Conservation (phyloP, 805 yeast genomes). For the Scheffersomyces amazonensis region DNA sequence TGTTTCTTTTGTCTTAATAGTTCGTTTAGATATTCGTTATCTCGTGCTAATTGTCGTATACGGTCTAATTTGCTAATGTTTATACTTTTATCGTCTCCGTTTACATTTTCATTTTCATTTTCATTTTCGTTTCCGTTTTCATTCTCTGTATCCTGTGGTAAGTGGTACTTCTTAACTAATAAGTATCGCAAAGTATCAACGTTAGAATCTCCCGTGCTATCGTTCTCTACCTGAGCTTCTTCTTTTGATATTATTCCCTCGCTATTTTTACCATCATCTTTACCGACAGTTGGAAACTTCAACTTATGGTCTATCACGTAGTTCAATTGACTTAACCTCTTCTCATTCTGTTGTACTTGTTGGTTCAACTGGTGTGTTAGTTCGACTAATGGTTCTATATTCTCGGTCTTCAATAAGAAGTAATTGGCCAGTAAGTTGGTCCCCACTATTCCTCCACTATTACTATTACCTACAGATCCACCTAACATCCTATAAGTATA, state of each 20-base stretch:
- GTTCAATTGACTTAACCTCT: constrained; percentile 17
- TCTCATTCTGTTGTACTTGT: constrained; percentile 23
- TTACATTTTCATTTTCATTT: constrained; percentile 7
- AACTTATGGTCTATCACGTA: constrained; percentile 18
- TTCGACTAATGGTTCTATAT: constrained; percentile 25
- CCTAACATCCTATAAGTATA: no score
- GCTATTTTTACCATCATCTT: neutral
- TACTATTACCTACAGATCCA: no score
- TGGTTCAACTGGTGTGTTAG: constrained; percentile 18
- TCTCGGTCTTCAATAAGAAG: constrained; percentile 26
- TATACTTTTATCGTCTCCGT: neutral
- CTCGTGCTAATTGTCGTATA: constrained; percentile 22
- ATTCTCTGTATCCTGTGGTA: constrained; percentile 13
- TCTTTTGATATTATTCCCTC: neutral
- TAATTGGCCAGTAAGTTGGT: constrained; percentile 2
- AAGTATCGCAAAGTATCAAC: constrained; percentile 14
- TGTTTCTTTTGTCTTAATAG: constrained; percentile 14
- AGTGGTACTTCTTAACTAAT: constrained; percentile 23
- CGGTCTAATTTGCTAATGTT: neutral
- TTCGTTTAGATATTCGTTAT: constrained; percentile 21
- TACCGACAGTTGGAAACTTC: constrained; percentile 5
- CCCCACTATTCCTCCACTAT: no score
- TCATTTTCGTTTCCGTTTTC: constrained; percentile 7
- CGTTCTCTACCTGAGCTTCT: neutral
- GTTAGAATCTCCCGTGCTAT: neutral